Conservation (phyloP, 1,284 basidiomycete genomes). For the Spongiforma sp. region DNA sequence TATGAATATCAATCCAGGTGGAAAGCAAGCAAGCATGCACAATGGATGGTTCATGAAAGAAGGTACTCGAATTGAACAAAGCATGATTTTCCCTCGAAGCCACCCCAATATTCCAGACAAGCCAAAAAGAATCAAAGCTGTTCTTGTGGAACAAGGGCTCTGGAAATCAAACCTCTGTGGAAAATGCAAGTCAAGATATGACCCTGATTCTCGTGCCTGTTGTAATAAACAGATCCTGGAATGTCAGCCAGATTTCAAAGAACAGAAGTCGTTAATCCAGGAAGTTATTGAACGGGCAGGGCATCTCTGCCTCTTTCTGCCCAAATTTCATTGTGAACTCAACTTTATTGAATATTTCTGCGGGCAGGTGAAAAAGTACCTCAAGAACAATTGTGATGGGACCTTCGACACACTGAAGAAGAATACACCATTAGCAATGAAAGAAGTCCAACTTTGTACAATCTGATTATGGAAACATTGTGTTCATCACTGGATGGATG, state of each 20-base stretch:
- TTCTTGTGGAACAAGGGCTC: not conserved
- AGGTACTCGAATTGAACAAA: not conserved
- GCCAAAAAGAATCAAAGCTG: not conserved
- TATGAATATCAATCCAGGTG: not conserved
- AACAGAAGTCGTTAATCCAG: not conserved
- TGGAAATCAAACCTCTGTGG: not conserved
- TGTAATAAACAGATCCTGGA: not conserved
- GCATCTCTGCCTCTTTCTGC: not conserved
- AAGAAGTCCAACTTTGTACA: not conserved
- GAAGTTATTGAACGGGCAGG: not conserved
- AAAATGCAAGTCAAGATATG: not conserved
- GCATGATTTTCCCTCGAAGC: not conserved
- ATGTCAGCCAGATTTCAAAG: not conserved
- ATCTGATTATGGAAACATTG: not conserved
- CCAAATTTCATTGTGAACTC: not conserved
- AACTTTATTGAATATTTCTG: not conserved
- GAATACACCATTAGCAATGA: not conserved
- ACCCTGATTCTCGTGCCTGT: not conserved
- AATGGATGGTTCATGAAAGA: not conserved
- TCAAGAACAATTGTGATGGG: not conserved
- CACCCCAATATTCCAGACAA: not conserved
- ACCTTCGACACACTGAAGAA: not conserved
- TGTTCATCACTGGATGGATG: not conserved
- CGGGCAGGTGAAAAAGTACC: not conserved
- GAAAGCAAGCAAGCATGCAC: not conserved